Evolutionary conservation across 805 yeast species (phyloP).

Genomic region (Lipomyces oligophaga): DNA sequence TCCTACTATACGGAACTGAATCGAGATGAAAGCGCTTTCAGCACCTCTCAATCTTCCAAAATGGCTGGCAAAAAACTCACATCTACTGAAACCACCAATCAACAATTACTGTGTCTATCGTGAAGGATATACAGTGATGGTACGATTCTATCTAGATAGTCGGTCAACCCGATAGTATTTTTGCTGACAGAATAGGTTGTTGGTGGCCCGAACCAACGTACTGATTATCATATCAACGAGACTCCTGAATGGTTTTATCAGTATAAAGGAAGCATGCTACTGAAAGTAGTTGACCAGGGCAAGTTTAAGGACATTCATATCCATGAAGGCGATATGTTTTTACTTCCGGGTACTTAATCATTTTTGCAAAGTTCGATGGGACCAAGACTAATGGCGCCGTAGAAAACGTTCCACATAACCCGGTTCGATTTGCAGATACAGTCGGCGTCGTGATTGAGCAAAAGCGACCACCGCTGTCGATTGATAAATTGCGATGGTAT

Average conservation of each 20-base stretch:
- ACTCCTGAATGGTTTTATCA: conserved; percentile 93
- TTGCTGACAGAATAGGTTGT: conserved; percentile 47
- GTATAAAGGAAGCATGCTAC: conserved; percentile 77
- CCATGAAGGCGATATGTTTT: conserved; percentile 81
- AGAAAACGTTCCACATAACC: conserved; percentile 81
- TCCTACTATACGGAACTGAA: no score
- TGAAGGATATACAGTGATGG: conserved; percentile 91
- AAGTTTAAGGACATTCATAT: conserved; percentile 70
- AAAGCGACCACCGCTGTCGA: conserved; percentile 69
- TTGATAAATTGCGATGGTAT: conserved; percentile 84
- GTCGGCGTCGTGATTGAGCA: conserved; percentile 91
- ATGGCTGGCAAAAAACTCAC: conserved; percentile 76
- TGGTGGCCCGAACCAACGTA: conserved; percentile 92
- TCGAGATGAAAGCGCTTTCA: conserved; percentile 41
- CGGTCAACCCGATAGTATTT: neutral
- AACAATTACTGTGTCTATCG: conserved; percentile 85
- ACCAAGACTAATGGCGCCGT: neutral
- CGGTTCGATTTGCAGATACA: conserved; percentile 79
- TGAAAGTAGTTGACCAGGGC: conserved; percentile 77
- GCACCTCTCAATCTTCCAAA: conserved; percentile 58
- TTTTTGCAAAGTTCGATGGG: neutral
- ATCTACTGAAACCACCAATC: conserved; percentile 84
- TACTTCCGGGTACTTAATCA: conserved; percentile 52
- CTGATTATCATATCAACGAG: conserved; percentile 89
- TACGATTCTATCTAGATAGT: conserved; percentile 20